A percentile compares a stretch with the other conserved stretches of the same genome.
Evolutionary conservation across 192 early-diverging fungal genomes (phyloP).

Genomic region (Paraglomus occultum): DNA sequence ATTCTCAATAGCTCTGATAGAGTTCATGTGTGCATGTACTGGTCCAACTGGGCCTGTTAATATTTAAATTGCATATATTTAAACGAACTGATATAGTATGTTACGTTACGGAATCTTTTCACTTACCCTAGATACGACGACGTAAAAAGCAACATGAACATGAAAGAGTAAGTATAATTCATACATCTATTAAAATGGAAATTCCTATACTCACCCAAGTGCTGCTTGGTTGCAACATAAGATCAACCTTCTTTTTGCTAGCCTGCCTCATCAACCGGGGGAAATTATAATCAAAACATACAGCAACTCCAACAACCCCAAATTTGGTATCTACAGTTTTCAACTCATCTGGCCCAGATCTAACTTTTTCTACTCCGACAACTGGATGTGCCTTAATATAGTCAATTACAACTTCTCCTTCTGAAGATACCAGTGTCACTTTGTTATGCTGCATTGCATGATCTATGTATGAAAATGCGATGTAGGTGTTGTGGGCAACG

Average conservation of each 20-base stretch:
- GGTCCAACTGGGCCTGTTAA: constrained; percentile 41
- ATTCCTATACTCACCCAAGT: constrained; percentile 40
- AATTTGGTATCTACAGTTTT: constrained; percentile 39
- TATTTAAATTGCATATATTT: not conserved
- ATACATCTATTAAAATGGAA: not conserved
- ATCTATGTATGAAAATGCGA: constrained; percentile 37
- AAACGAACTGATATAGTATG: not conserved
- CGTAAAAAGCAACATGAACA: not conserved
- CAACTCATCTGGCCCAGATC: constrained; percentile 35
- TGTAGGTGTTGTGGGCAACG: constrained; percentile 30
- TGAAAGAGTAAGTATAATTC: too few relatives aligned
- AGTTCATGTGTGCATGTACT: constrained; percentile 39
- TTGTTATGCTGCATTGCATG: constrained; percentile 30
- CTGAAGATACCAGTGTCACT: constrained; percentile 35
- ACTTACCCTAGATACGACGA: too few relatives aligned
- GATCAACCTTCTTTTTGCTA: constrained; percentile 39
- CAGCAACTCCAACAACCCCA: constrained; percentile 41
- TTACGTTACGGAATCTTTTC: not conserved
- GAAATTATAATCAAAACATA: constrained; percentile 52
- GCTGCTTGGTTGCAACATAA: constrained; percentile 48
- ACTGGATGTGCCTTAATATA: constrained; percentile 48
- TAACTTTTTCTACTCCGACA: constrained; percentile 36
- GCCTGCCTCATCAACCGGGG: constrained; percentile 44
- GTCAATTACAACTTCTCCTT: constrained; percentile 38
- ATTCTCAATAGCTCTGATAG: constrained; percentile 45